A percentile compares a stretch with the other conserved stretches of the same genome.
Evolutionary conservation across 345 rosid genomes (phyloP).

Genomic region (Moringa oleifera): DNA sequence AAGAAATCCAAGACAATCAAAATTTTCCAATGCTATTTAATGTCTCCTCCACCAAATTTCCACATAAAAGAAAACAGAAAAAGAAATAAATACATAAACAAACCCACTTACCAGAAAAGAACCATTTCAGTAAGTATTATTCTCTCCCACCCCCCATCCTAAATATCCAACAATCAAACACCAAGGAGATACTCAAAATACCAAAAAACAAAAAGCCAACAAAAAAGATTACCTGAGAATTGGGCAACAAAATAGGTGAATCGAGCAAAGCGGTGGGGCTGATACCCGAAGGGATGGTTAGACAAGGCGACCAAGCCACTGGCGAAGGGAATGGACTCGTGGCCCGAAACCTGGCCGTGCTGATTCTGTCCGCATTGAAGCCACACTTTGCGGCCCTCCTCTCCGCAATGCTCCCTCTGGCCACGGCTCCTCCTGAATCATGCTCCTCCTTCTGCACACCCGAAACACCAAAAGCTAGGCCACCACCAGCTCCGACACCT

Average conservation of each 20-base stretch:
- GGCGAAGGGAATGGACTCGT: conserved; percentile 21
- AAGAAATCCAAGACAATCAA: too few relatives aligned
- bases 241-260: conserved; percentile 49
- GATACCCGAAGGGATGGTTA: conserved; percentile 53
- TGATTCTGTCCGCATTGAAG: conserved; percentile 44
- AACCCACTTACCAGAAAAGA: too few relatives aligned
- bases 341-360: conserved; percentile 31
- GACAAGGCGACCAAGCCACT: conserved; percentile 23
- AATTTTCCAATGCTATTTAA: too few relatives aligned
- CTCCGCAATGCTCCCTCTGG: conserved; percentile 46
- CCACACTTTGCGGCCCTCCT: conserved; percentile 59
- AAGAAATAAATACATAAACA: too few relatives aligned
- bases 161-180: not conserved
- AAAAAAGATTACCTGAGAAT: conserved; percentile 34
- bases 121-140: too few relatives aligned
- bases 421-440: not conserved
- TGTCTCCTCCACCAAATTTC: too few relatives aligned
- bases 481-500: too few relatives aligned
- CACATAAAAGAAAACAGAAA: too few relatives aligned
- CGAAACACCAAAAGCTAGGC: too few relatives aligned
- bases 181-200: not conserved
- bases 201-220: not conserved
- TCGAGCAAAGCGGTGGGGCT: conserved; percentile 63
- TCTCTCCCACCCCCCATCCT: too few relatives aligned
- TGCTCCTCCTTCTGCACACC: too few relatives aligned